Percentiles rank a stretch among this genome's conserved stretches.
Evolutionary conservation across 139 green algal species (phyloP).

Genomic region (Chlorella sp.): DNA sequence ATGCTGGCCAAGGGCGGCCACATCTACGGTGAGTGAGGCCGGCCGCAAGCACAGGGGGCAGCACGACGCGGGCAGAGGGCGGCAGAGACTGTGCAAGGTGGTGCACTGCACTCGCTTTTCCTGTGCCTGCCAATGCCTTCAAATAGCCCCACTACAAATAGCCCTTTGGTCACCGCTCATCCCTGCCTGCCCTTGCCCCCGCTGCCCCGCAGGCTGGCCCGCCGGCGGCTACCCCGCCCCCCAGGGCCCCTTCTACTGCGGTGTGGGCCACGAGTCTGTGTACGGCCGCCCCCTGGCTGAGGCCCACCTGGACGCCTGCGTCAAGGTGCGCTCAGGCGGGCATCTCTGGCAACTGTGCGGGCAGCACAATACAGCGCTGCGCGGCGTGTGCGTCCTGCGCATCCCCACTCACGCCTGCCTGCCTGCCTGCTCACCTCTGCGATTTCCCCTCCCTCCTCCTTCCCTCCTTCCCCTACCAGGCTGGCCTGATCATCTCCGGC

Average conservation of each 20-base stretch:
- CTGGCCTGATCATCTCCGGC: slow-evolving; percentile 82
- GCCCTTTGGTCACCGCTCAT: too few relatives aligned
- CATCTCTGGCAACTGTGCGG: too few relatives aligned
- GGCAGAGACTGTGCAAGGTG: too few relatives aligned
- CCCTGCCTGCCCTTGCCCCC: too few relatives aligned
- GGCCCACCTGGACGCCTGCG: slow-evolving; percentile 89
- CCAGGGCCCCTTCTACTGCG: slow-evolving; percentile 92
- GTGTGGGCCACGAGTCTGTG: slow-evolving; percentile 81
- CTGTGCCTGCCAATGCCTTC: too few relatives aligned
- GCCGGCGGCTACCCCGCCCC: slow-evolving; percentile 82
- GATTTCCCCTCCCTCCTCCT: neutral
- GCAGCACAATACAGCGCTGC: too few relatives aligned
- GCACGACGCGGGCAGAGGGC: too few relatives aligned
- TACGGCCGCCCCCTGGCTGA: slow-evolving; percentile 88
- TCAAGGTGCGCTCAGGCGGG: slow-evolving; percentile 54
- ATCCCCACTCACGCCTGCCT: too few relatives aligned
- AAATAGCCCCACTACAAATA: too few relatives aligned
- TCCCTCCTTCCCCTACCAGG: slow-evolving; percentile 18
- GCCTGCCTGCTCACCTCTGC: too few relatives aligned
- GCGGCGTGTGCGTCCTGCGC: neutral
- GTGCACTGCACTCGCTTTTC: too few relatives aligned
- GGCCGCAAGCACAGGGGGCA: neutral
- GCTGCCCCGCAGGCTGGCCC: slow-evolving; percentile 71
- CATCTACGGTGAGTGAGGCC: slow-evolving; percentile 62
- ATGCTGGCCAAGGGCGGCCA: slow-evolving; percentile 73